Percentiles rank a stretch among this genome's conserved stretches.
phyloP scores from a whole-genome alignment of 2,329 filamentous ascomycete species.

The Monosporascus sp. region DNA sequence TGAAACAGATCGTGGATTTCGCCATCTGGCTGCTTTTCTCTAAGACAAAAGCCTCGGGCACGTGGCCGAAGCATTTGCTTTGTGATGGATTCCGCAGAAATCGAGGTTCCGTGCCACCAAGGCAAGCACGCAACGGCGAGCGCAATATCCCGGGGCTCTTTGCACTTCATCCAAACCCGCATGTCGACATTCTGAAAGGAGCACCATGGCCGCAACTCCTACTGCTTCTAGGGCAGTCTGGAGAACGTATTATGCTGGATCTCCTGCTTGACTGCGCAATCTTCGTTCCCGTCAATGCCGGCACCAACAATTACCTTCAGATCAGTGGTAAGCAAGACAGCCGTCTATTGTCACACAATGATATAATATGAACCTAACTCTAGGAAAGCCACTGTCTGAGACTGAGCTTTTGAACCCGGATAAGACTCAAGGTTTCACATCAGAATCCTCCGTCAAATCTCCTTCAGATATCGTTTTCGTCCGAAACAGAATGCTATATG shows the following conservation, averaged over 20 bases:
- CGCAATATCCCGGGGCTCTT: conserved; percentile 61
- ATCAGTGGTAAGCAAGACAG: conserved; percentile 60
- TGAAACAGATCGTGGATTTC: conserved; percentile 65
- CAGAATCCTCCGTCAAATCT: conserved; percentile 17
- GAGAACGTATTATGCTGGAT: conserved; percentile 72
- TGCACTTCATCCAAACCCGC: conserved; percentile 60
- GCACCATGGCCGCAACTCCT: conserved; percentile 72
- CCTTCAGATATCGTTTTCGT: conserved; percentile 67
- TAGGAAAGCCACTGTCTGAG: conserved; percentile 49
- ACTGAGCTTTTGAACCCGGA: conserved; percentile 22
- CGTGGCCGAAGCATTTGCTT: conserved; percentile 67
- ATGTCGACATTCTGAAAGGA: conserved; percentile 63
- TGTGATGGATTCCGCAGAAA: conserved; percentile 73
- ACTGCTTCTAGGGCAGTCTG: conserved; percentile 65
- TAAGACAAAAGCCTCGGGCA: conserved; percentile 38
- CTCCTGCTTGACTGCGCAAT: conserved; percentile 73
- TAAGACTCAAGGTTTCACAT: conserved; percentile 1
- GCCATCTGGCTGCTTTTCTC: conserved; percentile 73
- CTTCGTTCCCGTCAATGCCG: conserved; percentile 58
- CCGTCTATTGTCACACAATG: neutral
- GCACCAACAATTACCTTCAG: conserved; percentile 67
- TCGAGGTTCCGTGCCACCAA: conserved; percentile 16
- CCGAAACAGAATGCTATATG: conserved; percentile 82
- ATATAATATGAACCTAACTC: conserved; percentile 7
- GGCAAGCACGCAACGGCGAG: conserved; percentile 21